These are phyloP conservation scores for Aspergillus awamori DNA, from an alignment of 2,329 filamentous ascomycete species.

Conservation along the genomic window DNA sequence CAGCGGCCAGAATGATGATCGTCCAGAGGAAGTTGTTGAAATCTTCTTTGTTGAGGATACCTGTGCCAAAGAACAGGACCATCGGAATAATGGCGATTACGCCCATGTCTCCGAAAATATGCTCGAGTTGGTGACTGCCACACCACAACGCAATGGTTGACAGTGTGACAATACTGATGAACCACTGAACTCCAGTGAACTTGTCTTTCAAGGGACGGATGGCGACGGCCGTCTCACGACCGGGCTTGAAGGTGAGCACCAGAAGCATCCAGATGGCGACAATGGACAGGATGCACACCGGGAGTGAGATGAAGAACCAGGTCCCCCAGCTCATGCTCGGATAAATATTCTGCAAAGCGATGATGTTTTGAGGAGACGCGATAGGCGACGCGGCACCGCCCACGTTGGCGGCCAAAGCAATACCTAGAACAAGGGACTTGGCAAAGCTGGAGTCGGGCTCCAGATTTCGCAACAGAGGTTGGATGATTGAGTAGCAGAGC, in stretches of 20 bases:
- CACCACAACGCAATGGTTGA: slow-evolving; percentile 91
- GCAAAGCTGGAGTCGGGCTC: slow-evolving; percentile 89
- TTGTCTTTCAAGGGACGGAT: slow-evolving; percentile 87
- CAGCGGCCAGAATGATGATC: slow-evolving; percentile 96
- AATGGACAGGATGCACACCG: slow-evolving; percentile 87
- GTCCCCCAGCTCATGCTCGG: slow-evolving; percentile 89
- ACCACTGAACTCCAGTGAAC: slow-evolving; percentile 89
- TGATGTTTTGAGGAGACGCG: slow-evolving; percentile 95
- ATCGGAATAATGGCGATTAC: slow-evolving; percentile 96
- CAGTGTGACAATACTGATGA: slow-evolving; percentile 82
- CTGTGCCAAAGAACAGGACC: slow-evolving; percentile 93
- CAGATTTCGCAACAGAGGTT: slow-evolving; percentile 92
- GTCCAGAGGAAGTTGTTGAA: slow-evolving; percentile 99
- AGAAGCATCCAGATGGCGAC: slow-evolving; percentile 86
- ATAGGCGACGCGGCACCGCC: slow-evolving; percentile 96
- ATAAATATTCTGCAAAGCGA: slow-evolving; percentile 93
- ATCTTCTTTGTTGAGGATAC: slow-evolving; percentile 96
- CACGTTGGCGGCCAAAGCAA: slow-evolving; percentile 92
- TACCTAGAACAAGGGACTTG: slow-evolving; percentile 92
- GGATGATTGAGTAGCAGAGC: slow-evolving; percentile 95
- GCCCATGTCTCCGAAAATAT: slow-evolving; percentile 94
- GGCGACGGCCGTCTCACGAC: slow-evolving; percentile 82
- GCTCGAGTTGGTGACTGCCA: slow-evolving; percentile 82
- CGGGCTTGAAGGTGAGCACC: slow-evolving; percentile 80
- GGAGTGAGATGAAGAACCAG: slow-evolving; percentile 96